Conservation (phyloP, 495 filamentous ascomycete species). For the Talaromyces borbonicus region DNA sequence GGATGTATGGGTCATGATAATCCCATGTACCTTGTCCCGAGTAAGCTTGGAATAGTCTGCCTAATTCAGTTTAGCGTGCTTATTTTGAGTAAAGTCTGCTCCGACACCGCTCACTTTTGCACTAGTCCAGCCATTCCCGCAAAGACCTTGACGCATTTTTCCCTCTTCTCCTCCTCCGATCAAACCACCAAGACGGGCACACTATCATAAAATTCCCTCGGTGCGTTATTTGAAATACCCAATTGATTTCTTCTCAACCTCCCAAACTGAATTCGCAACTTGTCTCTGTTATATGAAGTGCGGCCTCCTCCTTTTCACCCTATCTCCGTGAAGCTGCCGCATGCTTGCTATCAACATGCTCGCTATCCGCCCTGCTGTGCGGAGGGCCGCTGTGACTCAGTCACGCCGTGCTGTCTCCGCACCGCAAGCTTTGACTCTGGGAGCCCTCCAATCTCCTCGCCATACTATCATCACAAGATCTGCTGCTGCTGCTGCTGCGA, state of each 20-base stretch:
- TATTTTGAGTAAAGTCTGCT: no score
- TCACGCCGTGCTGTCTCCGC: slow-evolving; percentile 39
- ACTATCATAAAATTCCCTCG: slow-evolving; percentile 3
- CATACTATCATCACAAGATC: not conserved
- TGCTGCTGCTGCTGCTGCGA: not conserved
- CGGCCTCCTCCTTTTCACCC: slow-evolving; percentile 3
- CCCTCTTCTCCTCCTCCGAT: not conserved
- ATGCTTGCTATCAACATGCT: slow-evolving; percentile 39
- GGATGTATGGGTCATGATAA: no score
- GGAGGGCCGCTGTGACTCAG: slow-evolving; percentile 37
- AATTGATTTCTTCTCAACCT: slow-evolving; percentile 6
- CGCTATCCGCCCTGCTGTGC: slow-evolving; percentile 42
- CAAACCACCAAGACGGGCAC: not conserved
- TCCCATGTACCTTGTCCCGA: no score
- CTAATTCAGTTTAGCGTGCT: no score
- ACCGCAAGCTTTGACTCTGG: slow-evolving; percentile 18
- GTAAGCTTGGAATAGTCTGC: no score
- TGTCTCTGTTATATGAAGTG: no score
- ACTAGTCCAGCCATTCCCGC: not conserved
- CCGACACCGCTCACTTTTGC: slow-evolving; percentile 4
- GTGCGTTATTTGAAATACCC: not conserved
- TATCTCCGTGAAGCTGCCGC: slow-evolving; percentile 33
- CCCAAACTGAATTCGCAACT: not conserved
- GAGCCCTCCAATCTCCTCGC: not conserved
- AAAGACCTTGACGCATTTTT: not conserved